These are phyloP conservation scores for Starmera pachycereana DNA, from an alignment of 805 yeast genomes.

Conservation along the genomic window DNA sequence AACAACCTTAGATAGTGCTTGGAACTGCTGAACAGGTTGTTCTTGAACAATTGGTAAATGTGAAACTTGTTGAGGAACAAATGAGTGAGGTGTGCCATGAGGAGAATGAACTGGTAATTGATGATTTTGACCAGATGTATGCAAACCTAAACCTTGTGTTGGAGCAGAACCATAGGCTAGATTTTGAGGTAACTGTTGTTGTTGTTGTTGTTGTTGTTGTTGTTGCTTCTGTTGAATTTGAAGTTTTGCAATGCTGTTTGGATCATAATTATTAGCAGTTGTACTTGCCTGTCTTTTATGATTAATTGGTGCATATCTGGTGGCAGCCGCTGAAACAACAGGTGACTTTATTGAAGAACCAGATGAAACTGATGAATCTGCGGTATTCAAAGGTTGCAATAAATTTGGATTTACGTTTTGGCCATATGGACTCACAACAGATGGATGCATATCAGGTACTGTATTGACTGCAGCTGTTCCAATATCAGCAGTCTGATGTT, in stretches of 20 bases:
- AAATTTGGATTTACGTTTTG: not conserved
- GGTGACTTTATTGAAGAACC: slow-evolving; percentile 10
- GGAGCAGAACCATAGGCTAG: not conserved
- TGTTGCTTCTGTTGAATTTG: slow-evolving; percentile 3
- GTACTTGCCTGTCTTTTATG: slow-evolving; percentile 19
- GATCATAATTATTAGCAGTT: slow-evolving; percentile 20
- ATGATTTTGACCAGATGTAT: too few species aligned
- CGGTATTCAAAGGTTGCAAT: not conserved
- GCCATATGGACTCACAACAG: not conserved
- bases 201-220: slow-evolving; percentile 1
- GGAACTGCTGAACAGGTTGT: slow-evolving; percentile 1
- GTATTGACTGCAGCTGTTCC: not conserved
- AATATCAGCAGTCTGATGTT: not conserved
- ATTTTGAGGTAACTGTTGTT: not conserved
- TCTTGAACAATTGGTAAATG: not conserved
- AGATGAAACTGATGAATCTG: slow-evolving; percentile 6
- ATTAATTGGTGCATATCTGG: slow-evolving; percentile 30
- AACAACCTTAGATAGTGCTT: not conserved
- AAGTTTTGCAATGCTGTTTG: slow-evolving; percentile 12
- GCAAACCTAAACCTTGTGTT: not conserved
- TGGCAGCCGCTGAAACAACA: slow-evolving; percentile 13
- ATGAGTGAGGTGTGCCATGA: not conserved
- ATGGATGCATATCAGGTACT: not conserved
- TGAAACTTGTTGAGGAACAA: slow-evolving; percentile 2
- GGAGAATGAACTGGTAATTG: not conserved